Evolutionary conservation across 2,329 filamentous ascomycete species (phyloP).

Genomic region (Clonostachys chloroleuca): DNA sequence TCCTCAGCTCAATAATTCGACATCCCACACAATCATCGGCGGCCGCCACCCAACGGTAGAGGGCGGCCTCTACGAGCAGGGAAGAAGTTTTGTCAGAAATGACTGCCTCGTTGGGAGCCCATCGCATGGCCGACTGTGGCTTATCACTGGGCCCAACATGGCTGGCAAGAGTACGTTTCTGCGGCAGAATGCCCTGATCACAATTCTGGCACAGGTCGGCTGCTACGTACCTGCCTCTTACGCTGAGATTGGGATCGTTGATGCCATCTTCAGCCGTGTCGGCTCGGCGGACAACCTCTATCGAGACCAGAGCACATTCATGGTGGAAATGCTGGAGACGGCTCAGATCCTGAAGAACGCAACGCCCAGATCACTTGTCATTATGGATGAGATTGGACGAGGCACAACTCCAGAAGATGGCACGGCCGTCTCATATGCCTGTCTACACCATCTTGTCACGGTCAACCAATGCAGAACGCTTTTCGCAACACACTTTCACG

Average conservation of each 20-base stretch:
- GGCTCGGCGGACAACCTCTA: constrained; percentile 96
- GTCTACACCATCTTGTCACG: constrained; percentile 75
- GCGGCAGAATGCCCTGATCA: constrained; percentile 91
- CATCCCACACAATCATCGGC: constrained; percentile 71
- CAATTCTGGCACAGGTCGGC: constrained; percentile 87
- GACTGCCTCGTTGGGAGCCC: constrained; percentile 75
- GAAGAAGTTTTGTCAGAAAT: constrained; percentile 78
- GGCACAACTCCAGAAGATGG: constrained; percentile 94
- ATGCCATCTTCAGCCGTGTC: constrained; percentile 90
- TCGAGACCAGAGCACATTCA: constrained; percentile 93
- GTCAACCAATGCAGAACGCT: constrained; percentile 75
- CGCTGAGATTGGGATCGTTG: constrained; percentile 85
- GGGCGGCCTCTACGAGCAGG: constrained; percentile 71
- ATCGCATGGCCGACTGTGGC: constrained; percentile 60
- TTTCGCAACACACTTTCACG: constrained; percentile 95
- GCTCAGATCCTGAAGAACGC: constrained; percentile 84
- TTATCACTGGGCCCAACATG: constrained; percentile 91
- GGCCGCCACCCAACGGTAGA: constrained; percentile 94
- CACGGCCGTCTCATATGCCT: constrained; percentile 83
- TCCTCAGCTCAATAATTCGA: constrained; percentile 64
- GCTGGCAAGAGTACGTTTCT: constrained; percentile 95
- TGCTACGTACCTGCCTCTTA: constrained; percentile 88
- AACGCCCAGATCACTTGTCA: constrained; percentile 80
- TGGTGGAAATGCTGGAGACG: constrained; percentile 99
- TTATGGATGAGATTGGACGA: constrained; percentile 97